A percentile compares a stretch with the other conserved stretches of the same genome.
Evolutionary conservation across 2,329 filamentous ascomycete genomes (phyloP).

Genomic region (Talaromyces sp.): DNA sequence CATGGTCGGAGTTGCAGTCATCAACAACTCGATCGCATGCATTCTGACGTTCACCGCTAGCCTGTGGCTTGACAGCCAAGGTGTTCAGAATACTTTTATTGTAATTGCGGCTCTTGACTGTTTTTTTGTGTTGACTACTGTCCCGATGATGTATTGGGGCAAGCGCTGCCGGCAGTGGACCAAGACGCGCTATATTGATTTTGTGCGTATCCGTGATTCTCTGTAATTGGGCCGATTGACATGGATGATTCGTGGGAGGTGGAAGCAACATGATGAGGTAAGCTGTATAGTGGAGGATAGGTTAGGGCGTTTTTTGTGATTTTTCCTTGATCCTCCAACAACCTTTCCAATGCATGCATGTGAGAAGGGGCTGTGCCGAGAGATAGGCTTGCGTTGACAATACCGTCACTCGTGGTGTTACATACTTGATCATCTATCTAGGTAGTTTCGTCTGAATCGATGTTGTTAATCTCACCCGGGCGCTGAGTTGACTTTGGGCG

Average conservation of each 20-base stretch:
- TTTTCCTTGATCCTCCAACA: neutral
- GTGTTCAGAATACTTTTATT: conserved; percentile 49
- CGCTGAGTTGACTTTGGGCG: neutral
- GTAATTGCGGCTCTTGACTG: conserved; percentile 52
- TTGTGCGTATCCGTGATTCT: conserved; percentile 48
- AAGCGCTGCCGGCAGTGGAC: conserved; percentile 51
- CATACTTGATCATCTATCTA: neutral
- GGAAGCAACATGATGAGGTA: neutral
- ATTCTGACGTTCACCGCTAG: conserved; percentile 53
- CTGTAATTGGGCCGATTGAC: neutral
- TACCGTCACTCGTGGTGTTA: neutral
- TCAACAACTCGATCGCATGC: conserved; percentile 55
- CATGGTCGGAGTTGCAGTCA: conserved; percentile 57
- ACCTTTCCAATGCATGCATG: neutral
- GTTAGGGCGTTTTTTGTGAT: neutral
- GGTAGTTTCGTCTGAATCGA: neutral
- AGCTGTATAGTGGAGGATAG: neutral
- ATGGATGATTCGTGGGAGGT: neutral
- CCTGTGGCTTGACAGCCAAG: conserved; percentile 49
- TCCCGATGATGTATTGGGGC: conserved; percentile 55
- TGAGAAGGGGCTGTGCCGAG: neutral
- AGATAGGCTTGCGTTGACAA: no score
- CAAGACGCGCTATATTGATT: conserved; percentile 44
- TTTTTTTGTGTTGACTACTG: conserved; percentile 48
- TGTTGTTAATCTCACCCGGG: neutral